These are phyloP conservation scores for Vitis rotundifolia DNA, from an alignment of 164 flowering plant species.

Conservation along the genomic window DNA sequence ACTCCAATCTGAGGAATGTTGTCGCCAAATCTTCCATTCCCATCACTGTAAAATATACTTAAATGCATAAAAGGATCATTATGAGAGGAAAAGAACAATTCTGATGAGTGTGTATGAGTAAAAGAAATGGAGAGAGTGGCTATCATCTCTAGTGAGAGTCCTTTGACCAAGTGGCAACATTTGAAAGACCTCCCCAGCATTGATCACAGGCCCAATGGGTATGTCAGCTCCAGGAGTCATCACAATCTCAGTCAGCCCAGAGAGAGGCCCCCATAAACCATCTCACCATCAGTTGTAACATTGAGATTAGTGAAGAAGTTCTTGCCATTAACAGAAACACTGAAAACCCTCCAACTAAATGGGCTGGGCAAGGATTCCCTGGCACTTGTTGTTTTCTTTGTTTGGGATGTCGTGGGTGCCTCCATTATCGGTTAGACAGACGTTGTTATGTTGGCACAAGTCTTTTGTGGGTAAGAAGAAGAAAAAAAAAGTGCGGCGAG, in stretches of 20 bases:
- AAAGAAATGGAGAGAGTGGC: no score
- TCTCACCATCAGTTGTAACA: conserved; percentile 57
- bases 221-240: conserved; percentile 43
- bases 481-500: no score
- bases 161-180: conserved; percentile 57
- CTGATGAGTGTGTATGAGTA: no score
- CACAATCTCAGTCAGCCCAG: conserved; percentile 50
- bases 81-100: background rate
- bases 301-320: conserved; percentile 58
- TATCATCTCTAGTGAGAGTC: conserved; percentile 81
- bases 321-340: conserved; percentile 56
- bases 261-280: conserved; percentile 74
- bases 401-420: no score
- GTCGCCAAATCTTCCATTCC: conserved; percentile 63
- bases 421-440: no score
- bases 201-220: conserved; percentile 81
- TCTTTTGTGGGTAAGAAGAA: no score
- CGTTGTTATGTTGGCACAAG: no score
- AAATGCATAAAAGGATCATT: background rate
- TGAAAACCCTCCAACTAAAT: conserved; percentile 81
- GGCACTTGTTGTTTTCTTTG: no score
- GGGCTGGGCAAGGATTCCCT: conserved; percentile 33
- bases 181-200: conserved; percentile 75
- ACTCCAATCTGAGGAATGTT: conserved; percentile 81
- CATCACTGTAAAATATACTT: conserved; percentile 33